Evolutionary conservation across 768 basidiomycete genomes (phyloP).

Genomic region (Tulasnella sp.): DNA sequence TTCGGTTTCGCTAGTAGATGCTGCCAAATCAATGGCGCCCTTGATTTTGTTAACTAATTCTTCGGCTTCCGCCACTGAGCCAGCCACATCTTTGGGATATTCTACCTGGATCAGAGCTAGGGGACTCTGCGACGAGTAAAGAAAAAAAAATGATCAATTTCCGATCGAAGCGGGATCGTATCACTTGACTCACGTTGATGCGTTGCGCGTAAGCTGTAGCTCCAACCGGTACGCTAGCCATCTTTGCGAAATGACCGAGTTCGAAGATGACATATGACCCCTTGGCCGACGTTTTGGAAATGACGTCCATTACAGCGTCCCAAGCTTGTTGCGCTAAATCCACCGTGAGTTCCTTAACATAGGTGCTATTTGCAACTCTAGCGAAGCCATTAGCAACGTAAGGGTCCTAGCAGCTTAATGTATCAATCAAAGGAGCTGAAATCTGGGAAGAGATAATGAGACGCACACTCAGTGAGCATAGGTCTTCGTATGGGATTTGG

Average conservation of each 20-base stretch:
- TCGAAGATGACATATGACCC: background rate
- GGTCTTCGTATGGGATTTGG: slow-evolving; percentile 10
- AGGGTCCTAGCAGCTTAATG: too few relatives aligned
- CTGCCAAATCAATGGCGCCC: background rate
- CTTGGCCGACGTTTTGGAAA: background rate
- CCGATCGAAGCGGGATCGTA: background rate
- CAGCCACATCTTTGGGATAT: background rate
- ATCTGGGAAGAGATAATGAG: too few relatives aligned
- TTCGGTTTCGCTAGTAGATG: too few relatives aligned
- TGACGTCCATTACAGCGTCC: slow-evolving; percentile 2
- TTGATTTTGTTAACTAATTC: slow-evolving; percentile 4
- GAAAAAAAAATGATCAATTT: too few relatives aligned
- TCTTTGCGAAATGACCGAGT: background rate
- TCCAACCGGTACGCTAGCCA: background rate
- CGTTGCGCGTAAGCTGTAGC: slow-evolving; percentile 2
- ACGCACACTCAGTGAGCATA: slow-evolving; percentile 8
- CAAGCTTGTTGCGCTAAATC: too few relatives aligned
- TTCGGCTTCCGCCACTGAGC: background rate
- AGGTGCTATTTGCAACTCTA: too few relatives aligned
- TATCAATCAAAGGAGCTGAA: too few relatives aligned
- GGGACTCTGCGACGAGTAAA: too few relatives aligned
- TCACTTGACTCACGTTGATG: background rate
- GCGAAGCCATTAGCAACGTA: too few relatives aligned
- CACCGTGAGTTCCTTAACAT: too few relatives aligned
- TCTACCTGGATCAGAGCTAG: slow-evolving; percentile 4